These are phyloP conservation scores for Tetracentron sinense DNA, from an alignment of 164 flowering plant species.

Conservation along the genomic window DNA sequence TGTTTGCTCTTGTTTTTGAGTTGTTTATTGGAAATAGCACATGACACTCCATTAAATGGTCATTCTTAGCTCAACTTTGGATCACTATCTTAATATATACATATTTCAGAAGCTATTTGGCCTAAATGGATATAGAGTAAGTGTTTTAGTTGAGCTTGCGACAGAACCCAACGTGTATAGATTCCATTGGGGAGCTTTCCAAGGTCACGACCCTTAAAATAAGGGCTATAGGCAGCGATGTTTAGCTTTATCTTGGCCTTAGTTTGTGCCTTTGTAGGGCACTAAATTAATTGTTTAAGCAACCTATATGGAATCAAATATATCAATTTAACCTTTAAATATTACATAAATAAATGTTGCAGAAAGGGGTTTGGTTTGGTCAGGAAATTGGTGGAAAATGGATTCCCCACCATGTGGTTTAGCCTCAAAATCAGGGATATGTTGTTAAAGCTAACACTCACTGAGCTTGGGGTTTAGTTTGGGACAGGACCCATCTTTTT, in stretches of 20 bases:
- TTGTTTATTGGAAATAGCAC: neutral
- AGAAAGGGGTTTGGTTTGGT: slow-evolving; percentile 5
- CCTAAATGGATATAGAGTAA: neutral
- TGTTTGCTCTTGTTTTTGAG: neutral
- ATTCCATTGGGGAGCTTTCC: slow-evolving; percentile 49
- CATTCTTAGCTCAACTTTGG: neutral
- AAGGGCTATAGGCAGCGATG: slow-evolving; percentile 40
- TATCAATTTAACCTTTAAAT: neutral
- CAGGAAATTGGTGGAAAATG: slow-evolving; percentile 7
- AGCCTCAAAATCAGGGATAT: slow-evolving; percentile 33
- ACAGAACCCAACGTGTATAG: slow-evolving; percentile 40
- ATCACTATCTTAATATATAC: neutral
- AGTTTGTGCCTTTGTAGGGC: slow-evolving; percentile 2
- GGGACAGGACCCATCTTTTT: neutral
- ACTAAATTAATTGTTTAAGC: neutral
- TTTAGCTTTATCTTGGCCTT: slow-evolving; percentile 19
- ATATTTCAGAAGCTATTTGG: neutral
- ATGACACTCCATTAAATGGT: neutral
- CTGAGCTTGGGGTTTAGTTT: neutral
- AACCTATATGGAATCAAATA: slow-evolving; percentile 7
- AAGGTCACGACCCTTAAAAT: slow-evolving; percentile 47
- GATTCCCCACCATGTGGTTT: slow-evolving; percentile 30
- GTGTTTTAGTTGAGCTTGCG: slow-evolving; percentile 12
- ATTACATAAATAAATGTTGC: neutral
- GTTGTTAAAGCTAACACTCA: slow-evolving; percentile 5